Conservation (phyloP, 140 eudicot genomes). For the Erigeron philadelphicus region DNA sequence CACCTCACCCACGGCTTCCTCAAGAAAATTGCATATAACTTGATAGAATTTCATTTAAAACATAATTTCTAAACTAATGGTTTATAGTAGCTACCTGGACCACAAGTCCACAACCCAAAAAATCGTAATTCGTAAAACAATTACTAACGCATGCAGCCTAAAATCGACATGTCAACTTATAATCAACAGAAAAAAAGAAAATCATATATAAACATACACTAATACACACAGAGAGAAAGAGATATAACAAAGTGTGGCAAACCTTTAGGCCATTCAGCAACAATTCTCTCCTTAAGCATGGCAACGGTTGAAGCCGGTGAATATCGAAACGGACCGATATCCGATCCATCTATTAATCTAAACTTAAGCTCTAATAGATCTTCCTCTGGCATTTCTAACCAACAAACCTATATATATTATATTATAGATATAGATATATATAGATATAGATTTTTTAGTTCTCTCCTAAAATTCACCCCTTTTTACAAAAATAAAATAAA, state of each 20-base stretch:
- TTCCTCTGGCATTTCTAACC: slow-evolving; percentile 85
- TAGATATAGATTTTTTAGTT: neutral
- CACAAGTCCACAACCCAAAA: too few relatives aligned
- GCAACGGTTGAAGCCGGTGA: slow-evolving; percentile 79
- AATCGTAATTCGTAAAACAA: neutral
- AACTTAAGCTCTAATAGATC: slow-evolving; percentile 83
- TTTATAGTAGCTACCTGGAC: too few relatives aligned
- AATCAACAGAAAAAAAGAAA: too few relatives aligned
- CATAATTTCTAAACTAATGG: too few relatives aligned
- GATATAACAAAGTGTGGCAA: slow-evolving; percentile 7
- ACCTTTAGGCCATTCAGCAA: slow-evolving; percentile 98
- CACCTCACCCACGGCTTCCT: too few relatives aligned
- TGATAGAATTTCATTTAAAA: too few relatives aligned
- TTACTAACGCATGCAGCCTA: slow-evolving; percentile 1
- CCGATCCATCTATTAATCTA: slow-evolving; percentile 85
- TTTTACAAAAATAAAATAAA: neutral
- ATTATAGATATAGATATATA: too few relatives aligned
- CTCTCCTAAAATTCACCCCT: neutral
- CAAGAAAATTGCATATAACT: too few relatives aligned
- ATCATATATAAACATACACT: too few relatives aligned
- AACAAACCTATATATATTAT: neutral
- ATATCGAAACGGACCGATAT: slow-evolving; percentile 89
- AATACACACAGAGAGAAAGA: too few relatives aligned
- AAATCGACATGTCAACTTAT: neutral
- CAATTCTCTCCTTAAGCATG: slow-evolving; percentile 78